A percentile compares a stretch with the other conserved stretches of the same genome.
phyloP scores from a whole-genome alignment of 2,329 filamentous ascomycete genomes.

The Colletotrichum sp. region DNA sequence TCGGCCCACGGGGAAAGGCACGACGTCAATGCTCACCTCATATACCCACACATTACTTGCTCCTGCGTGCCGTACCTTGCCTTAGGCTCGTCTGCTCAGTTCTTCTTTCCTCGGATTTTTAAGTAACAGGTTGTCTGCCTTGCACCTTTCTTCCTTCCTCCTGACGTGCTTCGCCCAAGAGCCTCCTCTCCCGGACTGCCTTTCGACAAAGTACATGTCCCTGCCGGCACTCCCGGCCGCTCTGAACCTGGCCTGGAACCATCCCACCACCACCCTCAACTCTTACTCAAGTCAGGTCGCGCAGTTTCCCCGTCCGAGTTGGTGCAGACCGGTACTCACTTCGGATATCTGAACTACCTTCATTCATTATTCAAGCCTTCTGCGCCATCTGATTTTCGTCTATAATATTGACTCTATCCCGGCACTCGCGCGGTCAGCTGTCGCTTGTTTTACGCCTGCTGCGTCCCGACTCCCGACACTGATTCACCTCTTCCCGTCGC shows the following conservation, averaged over 20 bases:
- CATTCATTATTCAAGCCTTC: not conserved
- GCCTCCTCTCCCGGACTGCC: not conserved
- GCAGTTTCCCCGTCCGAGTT: constrained; percentile 11
- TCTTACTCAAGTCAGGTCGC: not conserved
- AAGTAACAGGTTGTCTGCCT: not conserved
- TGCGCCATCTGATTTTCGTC: not conserved
- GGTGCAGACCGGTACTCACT: not conserved
- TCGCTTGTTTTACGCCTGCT: not conserved
- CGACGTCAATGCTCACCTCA: not conserved
- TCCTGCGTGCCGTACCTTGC: not conserved
- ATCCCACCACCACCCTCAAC: not conserved
- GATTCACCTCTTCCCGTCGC: not conserved
- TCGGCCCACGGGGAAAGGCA: not conserved
- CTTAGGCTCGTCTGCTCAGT: not conserved
- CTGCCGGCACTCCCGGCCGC: not conserved
- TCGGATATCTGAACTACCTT: not conserved
- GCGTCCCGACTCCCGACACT: not conserved
- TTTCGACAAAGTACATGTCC: not conserved
- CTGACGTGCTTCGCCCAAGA: not conserved
- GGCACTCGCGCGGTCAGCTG: not conserved
- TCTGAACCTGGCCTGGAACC: not conserved
- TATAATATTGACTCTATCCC: not conserved
- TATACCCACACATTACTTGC: not conserved
- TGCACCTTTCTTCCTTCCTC: not conserved
- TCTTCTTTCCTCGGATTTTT: not conserved